Evolutionary conservation across 768 basidiomycete species (phyloP).

Genomic region (Psilocybe tampanensis): DNA sequence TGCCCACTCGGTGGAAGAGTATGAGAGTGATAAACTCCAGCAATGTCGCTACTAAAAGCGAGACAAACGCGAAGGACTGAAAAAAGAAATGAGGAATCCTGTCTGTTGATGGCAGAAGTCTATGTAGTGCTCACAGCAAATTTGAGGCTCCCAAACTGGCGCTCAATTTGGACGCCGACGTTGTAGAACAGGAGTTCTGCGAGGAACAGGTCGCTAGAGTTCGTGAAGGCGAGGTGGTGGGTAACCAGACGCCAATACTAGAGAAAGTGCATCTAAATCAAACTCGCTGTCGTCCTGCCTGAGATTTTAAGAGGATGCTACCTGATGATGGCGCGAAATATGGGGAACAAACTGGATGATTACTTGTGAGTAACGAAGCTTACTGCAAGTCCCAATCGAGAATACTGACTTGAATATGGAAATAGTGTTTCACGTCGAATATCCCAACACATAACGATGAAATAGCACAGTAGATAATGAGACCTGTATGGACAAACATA

Average conservation of each 20-base stretch:
- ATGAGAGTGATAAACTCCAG: constrained; percentile 69
- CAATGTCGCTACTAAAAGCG: constrained; percentile 64
- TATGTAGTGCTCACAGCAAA: constrained; percentile 65
- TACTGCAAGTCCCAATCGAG: constrained; percentile 3
- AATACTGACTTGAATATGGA: constrained; percentile 73
- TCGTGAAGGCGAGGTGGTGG: constrained; percentile 79
- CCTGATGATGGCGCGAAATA: constrained; percentile 88
- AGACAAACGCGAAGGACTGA: constrained; percentile 79
- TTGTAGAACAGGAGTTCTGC: constrained; percentile 75
- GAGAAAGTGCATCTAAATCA: constrained; percentile 25
- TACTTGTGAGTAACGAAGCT: background rate
- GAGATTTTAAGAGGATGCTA: constrained; percentile 31
- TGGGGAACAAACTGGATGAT: constrained; percentile 74
- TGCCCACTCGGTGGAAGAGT: constrained; percentile 61
- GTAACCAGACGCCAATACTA: constrained; percentile 86
- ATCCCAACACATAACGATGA: constrained; percentile 76
- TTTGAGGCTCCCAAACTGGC: constrained; percentile 86
- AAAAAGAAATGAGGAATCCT: background rate
- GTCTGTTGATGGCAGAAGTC: constrained; percentile 5
- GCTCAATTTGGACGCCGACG: constrained; percentile 71
- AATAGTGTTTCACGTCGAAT: constrained; percentile 87
- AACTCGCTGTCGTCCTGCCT: constrained; percentile 26
- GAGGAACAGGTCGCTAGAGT: constrained; percentile 84
- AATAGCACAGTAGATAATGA: constrained; percentile 74
- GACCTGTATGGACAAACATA: constrained; percentile 43